Base-by-base conservation (phyloP, 768 basidiomycete genomes). In the Calocybe indica region DNA sequence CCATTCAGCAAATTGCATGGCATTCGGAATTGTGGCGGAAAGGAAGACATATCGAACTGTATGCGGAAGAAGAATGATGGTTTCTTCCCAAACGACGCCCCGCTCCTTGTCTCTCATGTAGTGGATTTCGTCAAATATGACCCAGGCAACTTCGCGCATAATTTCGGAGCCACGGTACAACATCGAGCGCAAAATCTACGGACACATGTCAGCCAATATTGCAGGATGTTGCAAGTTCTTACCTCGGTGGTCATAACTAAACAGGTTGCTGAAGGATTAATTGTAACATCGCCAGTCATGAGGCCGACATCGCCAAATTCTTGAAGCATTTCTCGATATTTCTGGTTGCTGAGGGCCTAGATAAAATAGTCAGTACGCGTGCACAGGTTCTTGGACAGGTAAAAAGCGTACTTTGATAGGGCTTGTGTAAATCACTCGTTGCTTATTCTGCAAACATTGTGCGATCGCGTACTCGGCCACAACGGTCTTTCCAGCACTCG, bases 91-190 rank as follows among this genome's bases (percentile, higher is more conserved):
- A 28, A 99, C 96, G 13, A 99, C 96, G 55, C 96, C 96, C 55
- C 96, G 89, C 63, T 99, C 96, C 59, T 92, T 92, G 73, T 98
- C 96, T 51, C 96, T 86, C 96, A 98, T 99, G 69, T 98, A 99
- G 62, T 99, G 96, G 52, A 99, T 96, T 69, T 99, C 96, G 62
- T 99, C 96, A 64, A 98, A 99, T 54, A 99, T 82, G 48, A 98
- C 95, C 96, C 96, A 99, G 1, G 94, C 93, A n/a, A 99, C 95
- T 72, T 99, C 96, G 48, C 96, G 89, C 88, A 98, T 94, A 55
- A 99, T 87, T 70, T 99, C 96, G 3, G 93, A 97, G 35, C 96
- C 96, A 46, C 96, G 85, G 62, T 99, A 99, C 28, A 99, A 72
- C 95, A 99, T 99, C 5, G 94, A 97, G 13, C 96, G 84, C 44